Percentiles rank a stretch among this genome's conserved stretches.
phyloP scores from a whole-genome alignment of 164 flowering plant species.

The Taxillus chinensis region DNA sequence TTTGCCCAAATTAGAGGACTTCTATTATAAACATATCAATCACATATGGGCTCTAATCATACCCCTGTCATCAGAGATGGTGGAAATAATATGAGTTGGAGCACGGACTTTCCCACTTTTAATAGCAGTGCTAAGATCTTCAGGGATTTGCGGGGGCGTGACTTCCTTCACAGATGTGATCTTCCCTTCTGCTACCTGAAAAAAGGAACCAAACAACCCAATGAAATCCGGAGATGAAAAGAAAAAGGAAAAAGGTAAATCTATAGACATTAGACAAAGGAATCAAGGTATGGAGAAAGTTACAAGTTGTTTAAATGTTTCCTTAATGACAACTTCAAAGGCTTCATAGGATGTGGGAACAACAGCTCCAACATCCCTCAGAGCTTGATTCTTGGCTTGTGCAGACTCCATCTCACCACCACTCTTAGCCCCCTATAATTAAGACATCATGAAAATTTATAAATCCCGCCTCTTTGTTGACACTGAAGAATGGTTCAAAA shows the following conservation, averaged over 20 bases:
- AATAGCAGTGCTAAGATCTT: slow-evolving; percentile 84
- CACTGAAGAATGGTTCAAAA: background rate
- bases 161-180: slow-evolving; percentile 73
- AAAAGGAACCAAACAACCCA: slow-evolving; percentile 1
- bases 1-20: background rate
- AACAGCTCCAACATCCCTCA: slow-evolving; percentile 88
- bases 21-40: background rate
- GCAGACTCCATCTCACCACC: slow-evolving; percentile 99
- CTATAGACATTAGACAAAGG: background rate
- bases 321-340: slow-evolving; percentile 72
- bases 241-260: background rate
- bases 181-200: slow-evolving; percentile 71
- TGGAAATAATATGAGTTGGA: slow-evolving; percentile 94
- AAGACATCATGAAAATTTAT: slow-evolving; percentile 5
- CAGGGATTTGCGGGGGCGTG: slow-evolving; percentile 92
- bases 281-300: slow-evolving; percentile 9
- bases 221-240: background rate
- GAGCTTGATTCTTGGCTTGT: slow-evolving; percentile 93
- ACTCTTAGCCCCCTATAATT: slow-evolving; percentile 85
- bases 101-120: slow-evolving; percentile 99
- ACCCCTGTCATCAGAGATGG: slow-evolving; percentile 99
- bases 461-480: background rate
- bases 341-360: slow-evolving; percentile 97
- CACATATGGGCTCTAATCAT: background rate
- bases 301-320: slow-evolving; percentile 89